Evolutionary conservation across 2,329 filamentous ascomycete species (phyloP).

Genomic region (Penicillium digitatum): DNA sequence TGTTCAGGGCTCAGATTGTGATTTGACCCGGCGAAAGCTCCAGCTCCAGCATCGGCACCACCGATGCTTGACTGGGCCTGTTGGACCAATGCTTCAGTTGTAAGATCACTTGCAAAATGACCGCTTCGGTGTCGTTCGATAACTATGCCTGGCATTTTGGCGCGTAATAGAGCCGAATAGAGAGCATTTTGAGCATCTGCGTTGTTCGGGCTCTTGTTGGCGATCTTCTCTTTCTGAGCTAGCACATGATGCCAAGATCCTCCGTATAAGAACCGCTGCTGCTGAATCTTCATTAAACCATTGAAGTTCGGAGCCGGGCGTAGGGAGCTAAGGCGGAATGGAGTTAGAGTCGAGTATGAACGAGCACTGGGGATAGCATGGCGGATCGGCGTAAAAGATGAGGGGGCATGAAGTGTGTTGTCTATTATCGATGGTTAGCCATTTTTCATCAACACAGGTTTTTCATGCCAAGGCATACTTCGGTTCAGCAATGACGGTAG

Average conservation of each 20-base stretch:
- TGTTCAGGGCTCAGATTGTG: constrained; percentile 55
- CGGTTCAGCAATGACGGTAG: constrained; percentile 17
- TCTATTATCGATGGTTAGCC: constrained; percentile 10
- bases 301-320: constrained; percentile 21
- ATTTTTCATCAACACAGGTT: not conserved
- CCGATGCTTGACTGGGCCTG: constrained; percentile 66
- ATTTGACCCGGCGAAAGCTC: constrained; percentile 24
- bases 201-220: constrained; percentile 86
- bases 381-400: constrained; percentile 15
- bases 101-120: constrained; percentile 74
- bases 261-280: constrained; percentile 40
- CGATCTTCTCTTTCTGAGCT: constrained; percentile 81
- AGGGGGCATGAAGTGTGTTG: constrained; percentile 15
- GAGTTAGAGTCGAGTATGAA: constrained; percentile 34
- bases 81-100: constrained; percentile 73
- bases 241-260: constrained; percentile 57
- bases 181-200: constrained; percentile 88
- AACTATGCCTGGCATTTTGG: constrained; percentile 90
- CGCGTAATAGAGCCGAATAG: constrained; percentile 83
- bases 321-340: constrained; percentile 25
- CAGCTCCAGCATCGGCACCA: constrained; percentile 32
- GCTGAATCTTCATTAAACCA: constrained; percentile 30
- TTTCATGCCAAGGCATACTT: constrained; percentile 15
- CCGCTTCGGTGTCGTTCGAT: constrained; percentile 85
- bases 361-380: constrained; percentile 23